phyloP scores from a whole-genome alignment of 2,329 filamentous ascomycete genomes.

The Sporothrix pallida region DNA sequence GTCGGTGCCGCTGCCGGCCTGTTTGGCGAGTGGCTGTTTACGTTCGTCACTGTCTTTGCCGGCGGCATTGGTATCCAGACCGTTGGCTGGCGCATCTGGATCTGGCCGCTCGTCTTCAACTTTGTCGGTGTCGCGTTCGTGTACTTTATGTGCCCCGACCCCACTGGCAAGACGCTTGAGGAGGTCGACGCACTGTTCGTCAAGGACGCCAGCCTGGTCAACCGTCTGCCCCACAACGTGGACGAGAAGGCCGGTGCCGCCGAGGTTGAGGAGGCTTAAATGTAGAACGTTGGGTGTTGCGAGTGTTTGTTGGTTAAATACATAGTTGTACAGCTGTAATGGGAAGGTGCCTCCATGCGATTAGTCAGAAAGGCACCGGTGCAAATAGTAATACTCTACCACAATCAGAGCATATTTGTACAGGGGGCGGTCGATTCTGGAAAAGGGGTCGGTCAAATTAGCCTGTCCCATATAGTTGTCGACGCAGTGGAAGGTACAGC shows the following conservation, averaged over 20 bases:
- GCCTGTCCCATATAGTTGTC: too few relatives aligned
- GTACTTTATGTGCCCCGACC: conserved; percentile 19
- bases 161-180: conserved; percentile 17
- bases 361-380: too few relatives aligned
- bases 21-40: conserved; percentile 18
- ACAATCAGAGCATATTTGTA: too few relatives aligned
- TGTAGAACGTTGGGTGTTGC: too few relatives aligned
- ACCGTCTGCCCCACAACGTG: conserved; percentile 5
- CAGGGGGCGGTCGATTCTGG: too few relatives aligned
- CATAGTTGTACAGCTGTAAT: too few relatives aligned
- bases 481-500: too few relatives aligned
- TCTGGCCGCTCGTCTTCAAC: conserved; percentile 25
- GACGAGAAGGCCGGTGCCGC: not conserved
- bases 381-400: too few relatives aligned
- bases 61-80: conserved; percentile 22
- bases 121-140: conserved; percentile 18
- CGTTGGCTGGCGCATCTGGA: conserved; percentile 20
- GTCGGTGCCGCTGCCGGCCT: conserved; percentile 8
- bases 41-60: conserved; percentile 18
- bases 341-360: too few relatives aligned
- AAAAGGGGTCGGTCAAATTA: too few relatives aligned
- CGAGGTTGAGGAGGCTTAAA: not conserved
- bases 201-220: conserved; percentile 7
- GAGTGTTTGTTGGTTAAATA: too few relatives aligned
- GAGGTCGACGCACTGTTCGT: conserved; percentile 10